These are phyloP conservation scores for Citrus inodora DNA, from an alignment of 345 rosid species.

Conservation along the genomic window DNA sequence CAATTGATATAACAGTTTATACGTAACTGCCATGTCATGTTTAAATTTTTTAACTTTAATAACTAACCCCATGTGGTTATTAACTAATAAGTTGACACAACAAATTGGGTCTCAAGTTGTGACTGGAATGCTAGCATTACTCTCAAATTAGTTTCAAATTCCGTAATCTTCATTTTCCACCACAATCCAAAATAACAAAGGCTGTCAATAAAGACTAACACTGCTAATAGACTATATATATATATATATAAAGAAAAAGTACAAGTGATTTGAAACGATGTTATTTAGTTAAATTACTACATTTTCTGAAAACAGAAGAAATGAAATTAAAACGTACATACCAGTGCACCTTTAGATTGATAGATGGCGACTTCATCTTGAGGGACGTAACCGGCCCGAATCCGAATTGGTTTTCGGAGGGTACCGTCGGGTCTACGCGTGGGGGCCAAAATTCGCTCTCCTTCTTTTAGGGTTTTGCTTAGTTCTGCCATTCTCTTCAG, in stretches of 20 bases:
- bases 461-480: constrained; percentile 90
- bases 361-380: constrained; percentile 91
- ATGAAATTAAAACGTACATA: constrained; percentile 22
- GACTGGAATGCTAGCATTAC: too few relatives aligned
- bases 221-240: not conserved
- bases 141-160: not conserved
- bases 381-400: constrained; percentile 86
- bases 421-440: constrained; percentile 90
- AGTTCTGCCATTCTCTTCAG: constrained; percentile 59
- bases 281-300: not conserved
- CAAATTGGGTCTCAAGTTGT: too few relatives aligned
- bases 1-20: too few relatives aligned
- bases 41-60: too few relatives aligned
- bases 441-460: constrained; percentile 89
- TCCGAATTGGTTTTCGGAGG: constrained; percentile 73
- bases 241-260: too few relatives aligned
- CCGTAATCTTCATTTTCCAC: not conserved
- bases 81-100: too few relatives aligned
- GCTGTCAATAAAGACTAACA: not conserved
- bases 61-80: too few relatives aligned
- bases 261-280: not conserved
- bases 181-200: not conserved
- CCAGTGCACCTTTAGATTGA: constrained; percentile 86
- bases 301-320: not conserved
- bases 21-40: too few relatives aligned